Conservation (phyloP, 805 yeast species). For the Kuraishia hungarica region DNA sequence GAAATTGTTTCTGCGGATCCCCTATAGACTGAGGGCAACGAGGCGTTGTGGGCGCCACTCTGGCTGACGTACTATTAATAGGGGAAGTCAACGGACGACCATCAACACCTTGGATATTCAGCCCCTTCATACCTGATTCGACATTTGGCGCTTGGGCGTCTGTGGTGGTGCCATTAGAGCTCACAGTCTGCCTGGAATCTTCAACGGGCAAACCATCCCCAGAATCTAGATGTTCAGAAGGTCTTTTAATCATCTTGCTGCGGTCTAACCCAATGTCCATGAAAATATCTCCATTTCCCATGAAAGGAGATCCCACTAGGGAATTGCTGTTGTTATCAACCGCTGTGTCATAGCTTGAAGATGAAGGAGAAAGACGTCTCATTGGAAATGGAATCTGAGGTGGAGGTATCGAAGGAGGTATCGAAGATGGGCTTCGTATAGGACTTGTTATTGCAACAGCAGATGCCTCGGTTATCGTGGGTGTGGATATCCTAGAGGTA, state of each 20-base stretch:
- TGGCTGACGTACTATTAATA: neutral
- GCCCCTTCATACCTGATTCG: slow-evolving; percentile 1
- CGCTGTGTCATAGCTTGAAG: neutral
- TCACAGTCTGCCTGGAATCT: too few species aligned
- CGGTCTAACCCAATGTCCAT: neutral
- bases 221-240: slow-evolving; percentile 1
- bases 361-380: neutral
- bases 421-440: slow-evolving; percentile 7
- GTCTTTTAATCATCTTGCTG: neutral
- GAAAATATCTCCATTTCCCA: slow-evolving; percentile 15
- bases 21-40: neutral
- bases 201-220: neutral
- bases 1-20: neutral
- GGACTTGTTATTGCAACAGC: slow-evolving; percentile 5
- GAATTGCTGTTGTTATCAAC: neutral
- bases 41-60: neutral
- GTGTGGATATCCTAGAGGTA: neutral
- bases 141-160: neutral
- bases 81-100: neutral
- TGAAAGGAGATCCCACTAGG: neutral
- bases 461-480: neutral
- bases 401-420: slow-evolving; percentile 8
- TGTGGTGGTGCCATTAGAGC: neutral
- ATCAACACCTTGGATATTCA: slow-evolving; percentile 7
- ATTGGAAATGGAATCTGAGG: slow-evolving; percentile 4